Conservation (phyloP, 768 basidiomycete species). For the Hydnomerulius pinastri region DNA sequence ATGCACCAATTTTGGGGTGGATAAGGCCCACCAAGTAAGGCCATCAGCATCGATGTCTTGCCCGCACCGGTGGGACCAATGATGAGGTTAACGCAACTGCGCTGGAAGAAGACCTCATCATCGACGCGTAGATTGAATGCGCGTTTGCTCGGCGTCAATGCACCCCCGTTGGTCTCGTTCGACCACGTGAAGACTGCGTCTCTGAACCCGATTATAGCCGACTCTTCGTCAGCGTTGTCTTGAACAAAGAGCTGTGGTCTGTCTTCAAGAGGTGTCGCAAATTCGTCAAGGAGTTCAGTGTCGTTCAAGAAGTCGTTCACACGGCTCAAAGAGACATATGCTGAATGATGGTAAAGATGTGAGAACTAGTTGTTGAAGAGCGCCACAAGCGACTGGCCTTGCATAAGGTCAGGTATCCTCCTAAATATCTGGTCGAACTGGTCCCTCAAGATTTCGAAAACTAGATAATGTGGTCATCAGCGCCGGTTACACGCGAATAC, state of each 20-base stretch:
- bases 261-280: no score
- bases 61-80: conserved; percentile 60
- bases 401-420: conserved; percentile 30
- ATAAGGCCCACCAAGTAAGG: conserved; percentile 41
- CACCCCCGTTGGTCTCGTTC: conserved; percentile 23
- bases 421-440: conserved; percentile 42
- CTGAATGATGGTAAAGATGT: no score
- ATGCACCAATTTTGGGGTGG: conserved; percentile 2
- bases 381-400: conserved; percentile 6
- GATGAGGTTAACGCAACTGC: conserved; percentile 53
- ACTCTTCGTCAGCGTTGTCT: conserved; percentile 2
- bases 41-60: conserved; percentile 66
- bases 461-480: no score
- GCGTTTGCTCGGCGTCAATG: conserved; percentile 27
- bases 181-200: conserved; percentile 58
- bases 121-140: conserved; percentile 50
- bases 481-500: no score
- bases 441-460: conserved; percentile 60
- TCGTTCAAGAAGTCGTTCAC: conserved; percentile 44
- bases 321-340: conserved; percentile 65
- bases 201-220: conserved; percentile 48
- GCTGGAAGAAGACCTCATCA: conserved; percentile 54
- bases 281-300: conserved; percentile 1
- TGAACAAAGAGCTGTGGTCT: background rate
- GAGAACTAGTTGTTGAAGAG: no score